phyloP scores from a whole-genome alignment of 169 alveolate genomes.

The Cryptosporidium sp. region DNA sequence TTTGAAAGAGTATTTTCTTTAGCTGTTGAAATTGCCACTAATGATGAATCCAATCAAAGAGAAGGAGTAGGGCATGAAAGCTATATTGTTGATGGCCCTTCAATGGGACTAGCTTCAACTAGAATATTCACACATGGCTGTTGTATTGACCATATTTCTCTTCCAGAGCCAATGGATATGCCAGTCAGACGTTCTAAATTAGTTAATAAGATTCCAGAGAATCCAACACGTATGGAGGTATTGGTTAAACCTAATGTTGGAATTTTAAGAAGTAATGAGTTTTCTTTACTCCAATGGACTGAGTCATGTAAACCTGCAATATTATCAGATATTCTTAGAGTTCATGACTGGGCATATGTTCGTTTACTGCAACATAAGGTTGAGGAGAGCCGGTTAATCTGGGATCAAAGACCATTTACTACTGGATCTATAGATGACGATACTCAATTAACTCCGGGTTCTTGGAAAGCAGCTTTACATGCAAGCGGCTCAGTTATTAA shows the following conservation, averaged over 20 bases:
- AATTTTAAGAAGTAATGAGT: constrained; percentile 84
- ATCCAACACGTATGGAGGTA: constrained; percentile 91
- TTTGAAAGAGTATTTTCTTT: constrained; percentile 50
- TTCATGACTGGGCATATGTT: constrained; percentile 94
- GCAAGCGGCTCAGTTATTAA: constrained; percentile 94
- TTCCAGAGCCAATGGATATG: constrained; percentile 91
- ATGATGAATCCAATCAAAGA: constrained; percentile 14
- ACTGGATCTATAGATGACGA: constrained; percentile 88
- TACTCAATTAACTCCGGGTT: constrained; percentile 89
- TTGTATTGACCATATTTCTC: constrained; percentile 88
- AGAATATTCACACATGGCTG: constrained; percentile 44
- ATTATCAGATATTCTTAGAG: constrained; percentile 93
- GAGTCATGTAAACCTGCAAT: constrained; percentile 87
- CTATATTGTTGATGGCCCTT: constrained; percentile 60
- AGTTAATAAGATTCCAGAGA: constrained; percentile 87
- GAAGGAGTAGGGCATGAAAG: background rate
- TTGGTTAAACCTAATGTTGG: constrained; percentile 86
- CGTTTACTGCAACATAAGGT: constrained; percentile 80
- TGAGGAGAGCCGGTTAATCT: constrained; percentile 78
- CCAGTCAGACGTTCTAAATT: constrained; percentile 86
- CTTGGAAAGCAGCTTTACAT: constrained; percentile 91
- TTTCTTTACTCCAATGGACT: constrained; percentile 82
- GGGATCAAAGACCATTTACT: constrained; percentile 80
- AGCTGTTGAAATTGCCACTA: constrained; percentile 58
- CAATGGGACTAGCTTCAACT: constrained; percentile 61